These are phyloP conservation scores for Xylariaceae sp. DNA, from an alignment of 2,329 filamentous ascomycete species.

Conservation along the genomic window DNA sequence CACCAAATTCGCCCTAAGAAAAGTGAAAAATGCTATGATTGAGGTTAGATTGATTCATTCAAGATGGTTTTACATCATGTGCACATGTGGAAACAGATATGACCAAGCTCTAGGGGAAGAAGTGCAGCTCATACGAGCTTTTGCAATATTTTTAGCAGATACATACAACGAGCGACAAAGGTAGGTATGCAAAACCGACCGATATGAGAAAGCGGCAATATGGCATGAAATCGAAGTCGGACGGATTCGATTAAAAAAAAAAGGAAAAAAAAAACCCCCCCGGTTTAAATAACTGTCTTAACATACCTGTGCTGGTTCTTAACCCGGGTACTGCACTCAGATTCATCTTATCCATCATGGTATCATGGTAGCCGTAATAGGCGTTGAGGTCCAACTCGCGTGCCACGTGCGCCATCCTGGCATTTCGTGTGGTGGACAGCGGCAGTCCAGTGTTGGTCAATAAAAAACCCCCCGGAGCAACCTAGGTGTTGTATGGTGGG, in stretches of 20 bases:
- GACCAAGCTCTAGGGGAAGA: background rate
- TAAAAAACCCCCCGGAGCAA: no score
- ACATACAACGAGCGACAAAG: no score
- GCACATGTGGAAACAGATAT: no score
- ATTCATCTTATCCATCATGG: slow-evolving; percentile 31
- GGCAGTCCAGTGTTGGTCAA: no score
- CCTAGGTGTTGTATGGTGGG: slow-evolving; percentile 1
- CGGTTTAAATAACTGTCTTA: no score
- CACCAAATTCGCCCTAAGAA: slow-evolving; percentile 74
- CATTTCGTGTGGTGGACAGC: slow-evolving; percentile 25
- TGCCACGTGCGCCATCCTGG: slow-evolving; percentile 31
- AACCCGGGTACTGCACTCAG: slow-evolving; percentile 54
- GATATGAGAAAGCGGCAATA: no score
- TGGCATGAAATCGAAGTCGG: no score
- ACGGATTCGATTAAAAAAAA: no score
- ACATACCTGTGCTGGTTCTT: slow-evolving; percentile 58
- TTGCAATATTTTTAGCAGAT: no score
- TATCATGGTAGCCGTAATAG: slow-evolving; percentile 39
- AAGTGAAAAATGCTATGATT: slow-evolving; percentile 73
- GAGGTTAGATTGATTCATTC: slow-evolving; percentile 12
- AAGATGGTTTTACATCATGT: no score
- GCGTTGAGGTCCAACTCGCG: slow-evolving; percentile 29
- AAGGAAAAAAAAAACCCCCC: no score
- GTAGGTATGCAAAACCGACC: no score
- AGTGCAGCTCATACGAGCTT: background rate